Evolutionary conservation across 345 rosid species (phyloP).

Genomic region (Camelina laxa): DNA sequence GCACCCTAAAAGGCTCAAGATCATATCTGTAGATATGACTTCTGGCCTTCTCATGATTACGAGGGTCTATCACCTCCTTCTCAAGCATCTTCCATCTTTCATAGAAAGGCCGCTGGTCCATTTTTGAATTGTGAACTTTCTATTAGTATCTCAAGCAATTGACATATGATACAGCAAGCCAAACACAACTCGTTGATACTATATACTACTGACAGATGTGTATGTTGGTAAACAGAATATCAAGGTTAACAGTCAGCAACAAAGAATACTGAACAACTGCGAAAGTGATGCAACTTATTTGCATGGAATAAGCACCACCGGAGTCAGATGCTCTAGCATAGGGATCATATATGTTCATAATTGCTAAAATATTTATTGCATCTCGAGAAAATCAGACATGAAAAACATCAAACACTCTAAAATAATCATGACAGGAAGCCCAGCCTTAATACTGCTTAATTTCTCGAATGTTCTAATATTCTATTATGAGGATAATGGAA

Average conservation of each 20-base stretch:
- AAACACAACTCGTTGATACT: constrained; percentile 2
- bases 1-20: constrained; percentile 94
- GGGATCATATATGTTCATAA: neutral
- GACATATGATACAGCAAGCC: constrained; percentile 26
- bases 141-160: constrained; percentile 41
- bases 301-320: neutral
- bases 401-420: constrained; percentile 4
- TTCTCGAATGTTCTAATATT: constrained; percentile 20
- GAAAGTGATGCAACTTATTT: constrained; percentile 5
- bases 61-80: constrained; percentile 93
- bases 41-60: constrained; percentile 79
- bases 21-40: constrained; percentile 89
- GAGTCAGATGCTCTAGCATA: constrained; percentile 18
- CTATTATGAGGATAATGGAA: constrained; percentile 16
- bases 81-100: constrained; percentile 98
- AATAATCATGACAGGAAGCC: constrained; percentile 5
- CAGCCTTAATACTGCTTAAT: neutral
- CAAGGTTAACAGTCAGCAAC: constrained; percentile 4
- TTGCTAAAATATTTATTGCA: neutral
- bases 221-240: constrained; percentile 7
- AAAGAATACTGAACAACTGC: constrained; percentile 1
- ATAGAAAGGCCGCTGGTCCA: constrained; percentile 87
- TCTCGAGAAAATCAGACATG: constrained; percentile 15
- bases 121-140: constrained; percentile 19
- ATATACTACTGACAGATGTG: constrained; percentile 15